Base-by-base conservation (phyloP, 1,139 yeast species). In the Saccharomyces hybrid region DNA sequence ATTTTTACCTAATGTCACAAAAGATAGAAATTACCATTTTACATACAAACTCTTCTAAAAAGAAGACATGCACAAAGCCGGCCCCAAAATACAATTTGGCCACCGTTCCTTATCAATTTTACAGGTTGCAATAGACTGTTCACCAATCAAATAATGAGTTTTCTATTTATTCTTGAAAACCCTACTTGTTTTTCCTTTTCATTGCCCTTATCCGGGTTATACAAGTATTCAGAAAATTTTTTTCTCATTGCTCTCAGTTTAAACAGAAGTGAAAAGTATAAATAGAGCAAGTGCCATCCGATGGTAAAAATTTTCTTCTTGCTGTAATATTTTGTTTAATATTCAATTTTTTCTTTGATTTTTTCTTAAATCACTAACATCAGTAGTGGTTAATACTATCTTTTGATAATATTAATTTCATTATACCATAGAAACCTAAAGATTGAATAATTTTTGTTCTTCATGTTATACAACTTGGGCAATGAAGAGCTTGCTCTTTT, bases 391-490 rank as follows among this genome's bases (percentile, higher is more conserved):
- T 69, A 69, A 67, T 69, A 69, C 73, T 69, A 69, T 70, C 73
- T 70, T 70, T 67, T 66, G 71, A 69, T 69, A 69, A 68, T 69
- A 69, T 69, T 70, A 69, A 69, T 69, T 68, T 75, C 76, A 63
- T 58, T 61, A 64, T 61, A 61, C 63, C 60, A 72, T 80, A 81
- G 79, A 79, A 82, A 79, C 84, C 82, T 75, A 68, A 71, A 69
- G 68, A 70, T 74, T 60, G 61, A 53, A 56, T 62, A 58, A 57
- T 60, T 60, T 61, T 58, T 58, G 58, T 59, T 58, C 65, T 64
- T 52, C 50, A 50, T 54, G 53, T 52, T 46, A 29, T 52, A 52
- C 54, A 53, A 55, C 41, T 42, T 49, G 44, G 48, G 52, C 19
- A 26, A 34, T 38, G 9, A 38, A 16, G 50, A n/a, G 27, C 34